A percentile compares a stretch with the other conserved stretches of the same genome.
Evolutionary conservation across 208 protist genomes (phyloP).

Genomic region (Leishmania arabica): DNA sequence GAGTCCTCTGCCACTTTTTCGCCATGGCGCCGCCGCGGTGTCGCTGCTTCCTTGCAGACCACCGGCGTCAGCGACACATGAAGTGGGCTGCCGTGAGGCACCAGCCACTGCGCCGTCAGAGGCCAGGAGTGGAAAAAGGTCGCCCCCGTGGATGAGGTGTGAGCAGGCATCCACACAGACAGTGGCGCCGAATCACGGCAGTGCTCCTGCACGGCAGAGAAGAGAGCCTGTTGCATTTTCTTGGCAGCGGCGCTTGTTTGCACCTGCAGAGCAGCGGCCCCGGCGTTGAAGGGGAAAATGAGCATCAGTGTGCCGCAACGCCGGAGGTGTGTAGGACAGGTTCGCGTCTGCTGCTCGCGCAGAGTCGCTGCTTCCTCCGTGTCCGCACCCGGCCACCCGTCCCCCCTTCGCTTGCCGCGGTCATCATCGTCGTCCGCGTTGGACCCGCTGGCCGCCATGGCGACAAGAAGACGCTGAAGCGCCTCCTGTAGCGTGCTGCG

Average conservation of each 20-base stretch:
- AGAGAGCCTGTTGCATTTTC: neutral
- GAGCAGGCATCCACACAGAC: slow-evolving; percentile 4
- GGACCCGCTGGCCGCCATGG: neutral
- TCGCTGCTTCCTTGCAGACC: neutral
- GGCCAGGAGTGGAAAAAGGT: slow-evolving; percentile 26
- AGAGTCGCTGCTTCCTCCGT: neutral
- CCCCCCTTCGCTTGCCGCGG: neutral
- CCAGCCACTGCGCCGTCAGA: slow-evolving; percentile 16
- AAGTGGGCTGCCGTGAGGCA: slow-evolving; percentile 1
- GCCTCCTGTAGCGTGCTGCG: neutral
- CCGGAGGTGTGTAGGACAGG: neutral
- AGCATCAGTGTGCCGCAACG: neutral
- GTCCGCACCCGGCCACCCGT: neutral
- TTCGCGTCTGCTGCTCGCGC: neutral
- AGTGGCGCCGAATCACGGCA: neutral
- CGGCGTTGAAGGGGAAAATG: slow-evolving; percentile 6
- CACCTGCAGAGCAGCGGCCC: neutral
- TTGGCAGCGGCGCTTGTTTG: neutral
- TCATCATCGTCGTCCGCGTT: neutral
- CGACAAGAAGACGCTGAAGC: neutral
- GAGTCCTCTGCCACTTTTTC: neutral
- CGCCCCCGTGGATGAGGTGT: neutral
- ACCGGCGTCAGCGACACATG: slow-evolving; percentile 3
- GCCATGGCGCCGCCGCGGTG: too few species aligned
- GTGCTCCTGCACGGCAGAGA: neutral